Evolutionary conservation across 2,329 filamentous ascomycete genomes (phyloP), one percentile per base, ranked within the genome.

Genomic region (Incumbomyces delicatus): DNA sequence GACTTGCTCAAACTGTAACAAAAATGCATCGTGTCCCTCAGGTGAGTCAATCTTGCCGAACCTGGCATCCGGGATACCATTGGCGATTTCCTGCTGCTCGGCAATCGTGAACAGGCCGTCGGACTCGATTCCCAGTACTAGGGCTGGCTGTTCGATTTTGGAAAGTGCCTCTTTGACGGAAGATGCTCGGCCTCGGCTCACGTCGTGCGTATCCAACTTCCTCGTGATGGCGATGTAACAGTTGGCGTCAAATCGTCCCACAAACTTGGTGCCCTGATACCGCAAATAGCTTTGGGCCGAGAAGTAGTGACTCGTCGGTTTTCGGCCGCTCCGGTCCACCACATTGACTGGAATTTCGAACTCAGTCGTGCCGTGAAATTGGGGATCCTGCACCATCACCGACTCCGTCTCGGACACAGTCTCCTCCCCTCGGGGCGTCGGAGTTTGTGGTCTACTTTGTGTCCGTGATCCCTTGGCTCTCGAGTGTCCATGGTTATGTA

Each of bases 171-270:
- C 80, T 20, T 77, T 75, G 29, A 94, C 80, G 10, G 62, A 56
- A 16, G 64, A 58, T 14, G 68, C 70, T 4, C 90, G 83, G 61
- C 82, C 78, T 20, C 89, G 79, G 12, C 88, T 94, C 20, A 98
- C 80, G 63, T 98, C 92, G 65, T 98, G 92, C 0, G 92, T 96
- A 63, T 98, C 92, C 13, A 98, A 78, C 67, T 98, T 98, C 59
- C 92, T 84, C 3, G 92, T 96, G 66, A 98, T 95, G 56, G 92
- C 89, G 57, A 98, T 96, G 70, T 98, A 98, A 70, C 92, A 98
- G 65, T 98, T 98, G 59, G 88, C 87, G 66, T 98, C 92, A 64
- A 96, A 98, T 8, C 92, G 85, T 65, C 86, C 88, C 58, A 96
- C 92, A 59, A 98, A 98, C 66, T 98, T 98, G 58, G 83, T 78